A percentile compares a stretch with the other conserved stretches of the same genome.
Evolutionary conservation across 805 yeast species (phyloP).

Genomic region (Hanseniaspora thailandica): DNA sequence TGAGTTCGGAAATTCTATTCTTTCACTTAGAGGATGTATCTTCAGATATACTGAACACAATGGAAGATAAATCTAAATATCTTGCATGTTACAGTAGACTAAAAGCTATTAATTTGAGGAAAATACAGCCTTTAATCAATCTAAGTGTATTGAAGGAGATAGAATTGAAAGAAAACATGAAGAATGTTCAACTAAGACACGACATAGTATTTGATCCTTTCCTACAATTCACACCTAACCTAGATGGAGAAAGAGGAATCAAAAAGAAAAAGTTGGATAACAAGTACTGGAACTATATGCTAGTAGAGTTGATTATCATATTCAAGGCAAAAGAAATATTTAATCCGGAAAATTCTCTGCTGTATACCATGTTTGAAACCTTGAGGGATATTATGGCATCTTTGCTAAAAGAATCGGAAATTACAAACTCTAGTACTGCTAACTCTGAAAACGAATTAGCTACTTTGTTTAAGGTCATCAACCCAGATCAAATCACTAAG

Average conservation of each 20-base stretch:
- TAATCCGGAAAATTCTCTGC: constrained; percentile 28
- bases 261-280: constrained; percentile 66
- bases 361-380: constrained; percentile 67
- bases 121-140: constrained; percentile 62
- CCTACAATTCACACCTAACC: constrained; percentile 78
- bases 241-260: constrained; percentile 82
- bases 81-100: background rate
- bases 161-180: constrained; percentile 75
- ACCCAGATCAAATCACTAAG: constrained; percentile 29
- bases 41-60: background rate
- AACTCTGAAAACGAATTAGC: background rate
- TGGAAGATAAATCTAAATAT: background rate
- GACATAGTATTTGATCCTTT: constrained; percentile 88
- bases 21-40: constrained; percentile 5
- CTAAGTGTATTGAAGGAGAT: constrained; percentile 71
- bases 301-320: constrained; percentile 45
- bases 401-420: constrained; percentile 9
- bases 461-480: background rate
- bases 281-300: constrained; percentile 72
- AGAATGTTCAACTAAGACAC: constrained; percentile 85
- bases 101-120: background rate
- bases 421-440: background rate
- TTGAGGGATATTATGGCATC: constrained; percentile 38
- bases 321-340: constrained; percentile 21
- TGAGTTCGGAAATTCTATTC: constrained; percentile 6